Conservation (phyloP, 768 basidiomycete species). For the Auricularia heimuer region DNA sequence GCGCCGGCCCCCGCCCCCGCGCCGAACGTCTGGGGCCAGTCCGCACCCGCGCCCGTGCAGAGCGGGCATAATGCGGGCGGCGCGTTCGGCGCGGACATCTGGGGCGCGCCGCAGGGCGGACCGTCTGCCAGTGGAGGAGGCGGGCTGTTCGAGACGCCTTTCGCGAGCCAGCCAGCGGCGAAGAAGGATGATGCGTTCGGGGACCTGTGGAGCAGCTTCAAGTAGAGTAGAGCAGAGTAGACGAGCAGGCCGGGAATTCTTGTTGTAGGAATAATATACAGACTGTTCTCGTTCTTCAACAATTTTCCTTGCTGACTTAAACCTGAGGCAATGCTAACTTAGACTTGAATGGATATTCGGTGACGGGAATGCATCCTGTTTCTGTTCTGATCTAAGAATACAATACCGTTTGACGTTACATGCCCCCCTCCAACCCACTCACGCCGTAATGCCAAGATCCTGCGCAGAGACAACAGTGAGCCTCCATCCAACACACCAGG, state of each 20-base stretch:
- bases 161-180: slow-evolving; percentile 22
- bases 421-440: too few species aligned
- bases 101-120: slow-evolving; percentile 34
- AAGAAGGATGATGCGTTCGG: slow-evolving; percentile 77
- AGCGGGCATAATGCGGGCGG: background rate
- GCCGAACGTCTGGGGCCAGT: slow-evolving; percentile 19
- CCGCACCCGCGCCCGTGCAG: background rate
- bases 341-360: too few species aligned
- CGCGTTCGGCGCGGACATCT: slow-evolving; percentile 33
- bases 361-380: too few species aligned
- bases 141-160: slow-evolving; percentile 24
- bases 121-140: slow-evolving; percentile 12
- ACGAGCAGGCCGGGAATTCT: background rate
- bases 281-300: background rate
- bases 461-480: background rate
- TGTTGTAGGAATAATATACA: background rate
- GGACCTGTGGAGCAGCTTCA: slow-evolving; percentile 78
- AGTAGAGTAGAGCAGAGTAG: slow-evolving; percentile 26
- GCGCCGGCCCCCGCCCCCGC: slow-evolving; percentile 1
- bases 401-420: too few species aligned
- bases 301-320: too few species aligned
- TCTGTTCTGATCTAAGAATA: too few species aligned
- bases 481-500: too few species aligned
- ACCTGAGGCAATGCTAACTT: too few species aligned
- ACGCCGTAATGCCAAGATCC: background rate